Evolutionary conservation across 2,329 filamentous ascomycete species (phyloP).

Genomic region (Fusarium solani-melongenae): DNA sequence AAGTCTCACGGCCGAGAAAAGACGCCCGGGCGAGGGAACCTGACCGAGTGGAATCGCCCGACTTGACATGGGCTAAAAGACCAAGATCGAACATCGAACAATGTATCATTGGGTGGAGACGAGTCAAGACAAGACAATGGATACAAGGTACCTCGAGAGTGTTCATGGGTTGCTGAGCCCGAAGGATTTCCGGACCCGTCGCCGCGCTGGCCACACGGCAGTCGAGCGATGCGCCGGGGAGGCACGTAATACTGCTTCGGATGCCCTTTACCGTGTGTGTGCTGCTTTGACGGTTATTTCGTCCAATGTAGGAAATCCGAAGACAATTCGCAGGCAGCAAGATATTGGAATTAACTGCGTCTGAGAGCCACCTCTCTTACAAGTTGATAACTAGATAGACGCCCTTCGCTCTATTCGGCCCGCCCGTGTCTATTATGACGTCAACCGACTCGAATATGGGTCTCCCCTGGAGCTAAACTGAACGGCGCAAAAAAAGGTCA

Average conservation of each 20-base stretch:
- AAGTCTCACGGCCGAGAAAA: not conserved
- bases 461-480: conserved; percentile 9
- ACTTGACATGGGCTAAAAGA: not conserved
- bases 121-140: not conserved
- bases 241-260: not conserved
- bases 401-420: conserved; percentile 26
- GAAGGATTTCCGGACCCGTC: conserved; percentile 31
- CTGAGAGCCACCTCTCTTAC: not conserved
- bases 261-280: not conserved
- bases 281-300: not conserved
- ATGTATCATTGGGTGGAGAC: not conserved
- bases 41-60: not conserved
- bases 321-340: not conserved
- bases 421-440: conserved; percentile 28
- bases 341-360: not conserved
- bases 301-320: conserved; percentile 25
- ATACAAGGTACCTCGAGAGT: not conserved
- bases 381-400: not conserved
- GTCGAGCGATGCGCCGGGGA: conserved; percentile 2
- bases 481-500: not conserved
- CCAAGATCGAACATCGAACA: not conserved
- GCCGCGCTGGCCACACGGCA: conserved; percentile 20
- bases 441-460: conserved; percentile 20
- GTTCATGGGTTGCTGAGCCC: conserved; percentile 1
- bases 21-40: not conserved